phyloP scores from a whole-genome alignment of 2,329 filamentous ascomycete species.

The Sphaerulina populicola region DNA sequence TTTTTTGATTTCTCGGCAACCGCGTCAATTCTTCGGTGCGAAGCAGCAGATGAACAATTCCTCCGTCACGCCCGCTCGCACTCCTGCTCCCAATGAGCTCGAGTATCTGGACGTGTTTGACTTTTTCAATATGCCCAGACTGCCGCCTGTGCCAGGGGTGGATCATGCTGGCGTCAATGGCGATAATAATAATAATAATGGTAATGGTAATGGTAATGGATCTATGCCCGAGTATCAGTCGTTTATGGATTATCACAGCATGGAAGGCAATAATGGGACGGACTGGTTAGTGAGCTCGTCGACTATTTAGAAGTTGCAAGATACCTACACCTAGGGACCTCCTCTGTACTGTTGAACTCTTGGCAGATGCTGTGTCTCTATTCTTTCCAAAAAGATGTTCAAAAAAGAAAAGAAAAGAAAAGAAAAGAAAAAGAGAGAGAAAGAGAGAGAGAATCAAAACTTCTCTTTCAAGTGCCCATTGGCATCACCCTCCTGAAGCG shows the following conservation, averaged over 20 bases:
- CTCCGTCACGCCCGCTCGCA: conserved; percentile 29
- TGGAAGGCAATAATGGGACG: conserved; percentile 17
- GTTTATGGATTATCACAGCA: conserved; percentile 22
- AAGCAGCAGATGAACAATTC: conserved; percentile 10
- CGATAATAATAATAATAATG: conserved; percentile 1
- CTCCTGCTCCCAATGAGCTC: conserved; percentile 67
- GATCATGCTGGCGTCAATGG: conserved; percentile 22
- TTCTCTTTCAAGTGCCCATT: neutral
- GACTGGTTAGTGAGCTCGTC: conserved; percentile 18
- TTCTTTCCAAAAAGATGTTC: too few relatives aligned
- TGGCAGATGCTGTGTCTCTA: too few relatives aligned
- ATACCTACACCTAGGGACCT: too few relatives aligned
- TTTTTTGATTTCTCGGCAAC: conserved; percentile 78
- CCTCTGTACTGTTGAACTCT: neutral
- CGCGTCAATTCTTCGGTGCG: conserved; percentile 40
- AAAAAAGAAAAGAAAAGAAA: too few relatives aligned
- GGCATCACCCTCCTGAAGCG: neutral
- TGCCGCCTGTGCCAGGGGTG: conserved; percentile 41
- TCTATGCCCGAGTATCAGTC: conserved; percentile 18
- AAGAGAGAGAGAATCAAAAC: neutral
- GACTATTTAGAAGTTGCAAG: neutral
- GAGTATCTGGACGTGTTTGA: conserved; percentile 91
- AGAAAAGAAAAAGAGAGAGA: too few relatives aligned
- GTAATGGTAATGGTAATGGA: conserved; percentile 24
- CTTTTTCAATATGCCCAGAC: conserved; percentile 82